phyloP scores from a whole-genome alignment of 768 basidiomycete genomes.

The Grammothele lineata region DNA sequence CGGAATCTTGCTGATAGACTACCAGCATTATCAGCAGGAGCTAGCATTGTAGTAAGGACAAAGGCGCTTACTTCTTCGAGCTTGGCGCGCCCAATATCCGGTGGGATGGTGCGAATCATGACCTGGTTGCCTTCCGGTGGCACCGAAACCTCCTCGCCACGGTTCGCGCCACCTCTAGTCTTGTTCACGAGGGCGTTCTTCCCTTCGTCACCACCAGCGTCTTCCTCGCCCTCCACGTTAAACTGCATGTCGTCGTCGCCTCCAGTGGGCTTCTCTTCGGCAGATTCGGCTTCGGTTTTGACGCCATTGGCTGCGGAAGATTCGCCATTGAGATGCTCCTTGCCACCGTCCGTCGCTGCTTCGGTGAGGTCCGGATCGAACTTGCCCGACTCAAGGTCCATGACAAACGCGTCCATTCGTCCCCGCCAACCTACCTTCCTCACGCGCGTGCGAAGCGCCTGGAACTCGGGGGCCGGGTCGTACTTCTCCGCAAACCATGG shows the following conservation, averaged over 20 bases:
- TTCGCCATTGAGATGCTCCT: conserved; percentile 47
- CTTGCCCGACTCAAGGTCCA: conserved; percentile 80
- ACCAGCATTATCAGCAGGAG: not conserved
- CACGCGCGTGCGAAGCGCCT: conserved; percentile 69
- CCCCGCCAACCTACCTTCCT: conserved; percentile 84
- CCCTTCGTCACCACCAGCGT: conserved; percentile 55
- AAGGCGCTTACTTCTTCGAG: conserved; percentile 72
- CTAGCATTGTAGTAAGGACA: not conserved
- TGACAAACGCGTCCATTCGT: conserved; percentile 64
- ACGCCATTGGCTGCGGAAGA: conserved; percentile 29
- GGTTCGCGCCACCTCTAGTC: conserved; percentile 51
- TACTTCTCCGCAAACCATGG: conserved; percentile 98
- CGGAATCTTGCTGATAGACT: conserved; percentile 46
- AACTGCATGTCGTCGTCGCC: conserved; percentile 77
- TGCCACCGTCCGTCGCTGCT: conserved; percentile 46
- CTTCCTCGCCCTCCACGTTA: conserved; percentile 68
- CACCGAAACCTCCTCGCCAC: conserved; percentile 61
- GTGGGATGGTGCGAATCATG: conserved; percentile 93
- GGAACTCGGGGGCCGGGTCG: conserved; percentile 70
- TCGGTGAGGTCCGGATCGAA: conserved; percentile 77
- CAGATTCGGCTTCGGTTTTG: conserved; percentile 31
- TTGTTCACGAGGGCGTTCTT: conserved; percentile 20
- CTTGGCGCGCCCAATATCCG: conserved; percentile 84
- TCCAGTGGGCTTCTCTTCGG: conserved; percentile 40
- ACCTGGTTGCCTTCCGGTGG: conserved; percentile 82